Evolutionary conservation across 768 basidiomycete species (phyloP), one percentile per base, ranked within the genome.

Genomic region (Trametes cubensis): DNA sequence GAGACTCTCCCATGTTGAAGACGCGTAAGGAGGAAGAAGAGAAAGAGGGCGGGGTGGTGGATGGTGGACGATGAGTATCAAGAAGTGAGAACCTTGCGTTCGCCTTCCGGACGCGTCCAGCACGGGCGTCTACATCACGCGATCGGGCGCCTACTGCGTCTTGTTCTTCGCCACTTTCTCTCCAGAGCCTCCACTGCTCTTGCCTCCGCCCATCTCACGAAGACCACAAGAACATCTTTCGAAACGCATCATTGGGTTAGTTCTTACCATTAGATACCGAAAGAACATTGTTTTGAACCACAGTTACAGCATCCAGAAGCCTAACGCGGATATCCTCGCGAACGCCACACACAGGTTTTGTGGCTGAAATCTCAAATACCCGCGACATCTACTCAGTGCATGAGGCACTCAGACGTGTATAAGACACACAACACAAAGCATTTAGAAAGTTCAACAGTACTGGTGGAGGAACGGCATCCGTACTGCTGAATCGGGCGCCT

Each of bases 1-100:
- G 83, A 67, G 92, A 93, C 67, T 85, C 87, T 59, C 82, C 81
- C 87, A 88, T 86, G 34, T 23, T 62, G 39, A 45, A 59, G 56
- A 56, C 61, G 64, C 57, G 66, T 65, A 60, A 52, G 57, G 51
- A 39, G 34, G 45, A 15, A 50, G 65, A 58, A 56, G 47, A 44
- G 40, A 55, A 57, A 49, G 51, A 45, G 53, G 51, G 45, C 49
- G 48, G 46, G 60, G 56, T 21, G 52, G 64, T 63, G 50, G 70
- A 66, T 61, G 57, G 70, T 74, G 61, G 63, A 61, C 42, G 69
- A 66, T 64, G 64, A 59, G 55, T 60, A 67, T 62, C 55, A 67
- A 66, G 63, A n/a, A n/a, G n/a, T n/a, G n/a, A n/a, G n/a, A 49
- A 52, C 51, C 46, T 50, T 45, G 62, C 28, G 20, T 39, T 14